Evolutionary conservation across 2,329 filamentous ascomycete genomes (phyloP).

Genomic region (Talaromyces rugulosus): DNA sequence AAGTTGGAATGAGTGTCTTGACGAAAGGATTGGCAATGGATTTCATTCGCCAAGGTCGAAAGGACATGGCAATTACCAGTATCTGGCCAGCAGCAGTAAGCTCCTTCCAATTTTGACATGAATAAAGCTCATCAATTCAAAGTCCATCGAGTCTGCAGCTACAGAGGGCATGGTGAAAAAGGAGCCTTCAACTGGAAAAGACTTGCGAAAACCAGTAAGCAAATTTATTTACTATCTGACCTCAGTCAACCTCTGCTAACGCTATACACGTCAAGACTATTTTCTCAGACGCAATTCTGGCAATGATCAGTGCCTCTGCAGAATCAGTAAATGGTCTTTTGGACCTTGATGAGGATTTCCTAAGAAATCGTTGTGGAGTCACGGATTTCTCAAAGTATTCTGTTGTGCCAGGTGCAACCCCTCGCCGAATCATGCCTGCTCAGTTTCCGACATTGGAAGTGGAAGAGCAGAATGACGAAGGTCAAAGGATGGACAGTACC

Average conservation of each 20-base stretch:
- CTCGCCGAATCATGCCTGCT: constrained; percentile 73
- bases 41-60: constrained; percentile 61
- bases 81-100: constrained; percentile 75
- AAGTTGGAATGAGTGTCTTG: constrained; percentile 76
- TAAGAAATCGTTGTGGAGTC: constrained; percentile 60
- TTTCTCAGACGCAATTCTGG: constrained; percentile 75
- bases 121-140: background rate
- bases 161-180: constrained; percentile 52
- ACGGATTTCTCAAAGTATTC: constrained; percentile 70
- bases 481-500: constrained; percentile 64
- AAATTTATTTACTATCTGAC: background rate
- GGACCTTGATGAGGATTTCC: constrained; percentile 75
- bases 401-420: constrained; percentile 59
- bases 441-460: constrained; percentile 67
- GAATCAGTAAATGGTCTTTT: constrained; percentile 65
- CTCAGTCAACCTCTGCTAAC: background rate
- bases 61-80: constrained; percentile 70
- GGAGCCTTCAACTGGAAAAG: constrained; percentile 47
- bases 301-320: constrained; percentile 61
- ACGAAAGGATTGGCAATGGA: constrained; percentile 82
- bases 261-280: constrained; percentile 48
- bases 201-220: constrained; percentile 60
- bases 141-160: constrained; percentile 70
- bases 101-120: constrained; percentile 11
- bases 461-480: constrained; percentile 75